Percentiles rank a stretch among this genome's conserved stretches.
These are phyloP conservation scores for Conticribra guillardii DNA, from an alignment of 108 stramenopile species.

Conservation along the genomic window DNA sequence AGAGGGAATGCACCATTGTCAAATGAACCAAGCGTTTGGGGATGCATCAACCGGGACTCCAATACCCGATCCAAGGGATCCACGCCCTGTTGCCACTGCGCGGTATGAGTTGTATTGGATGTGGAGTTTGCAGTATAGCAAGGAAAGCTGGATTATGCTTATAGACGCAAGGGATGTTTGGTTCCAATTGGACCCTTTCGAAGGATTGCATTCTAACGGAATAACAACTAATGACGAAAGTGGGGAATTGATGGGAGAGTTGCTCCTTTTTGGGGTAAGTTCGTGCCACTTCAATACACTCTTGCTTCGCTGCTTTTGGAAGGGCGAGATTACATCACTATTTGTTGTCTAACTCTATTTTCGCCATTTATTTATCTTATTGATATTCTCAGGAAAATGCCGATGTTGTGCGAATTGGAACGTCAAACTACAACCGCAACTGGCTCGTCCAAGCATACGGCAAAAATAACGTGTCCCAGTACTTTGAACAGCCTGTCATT, in stretches of 20 bases:
- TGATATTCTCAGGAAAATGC: constrained; percentile 61
- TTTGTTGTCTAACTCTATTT: no score
- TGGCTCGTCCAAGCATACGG: constrained; percentile 71
- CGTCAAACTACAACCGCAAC: constrained; percentile 64
- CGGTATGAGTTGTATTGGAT: constrained; percentile 92
- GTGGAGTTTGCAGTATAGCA: constrained; percentile 71
- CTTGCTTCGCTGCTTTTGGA: no score
- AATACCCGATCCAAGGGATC: constrained; percentile 66
- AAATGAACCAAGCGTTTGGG: constrained; percentile 61
- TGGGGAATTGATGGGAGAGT: constrained; percentile 52
- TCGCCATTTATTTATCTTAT: constrained; percentile 1
- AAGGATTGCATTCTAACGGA: constrained; percentile 17
- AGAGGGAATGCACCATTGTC: constrained; percentile 31
- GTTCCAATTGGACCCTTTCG: constrained; percentile 81
- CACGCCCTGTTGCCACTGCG: constrained; percentile 80
- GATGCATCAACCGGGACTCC: constrained; percentile 22
- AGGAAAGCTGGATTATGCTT: constrained; percentile 78
- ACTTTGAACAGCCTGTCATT: constrained; percentile 73
- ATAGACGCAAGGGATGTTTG: constrained; percentile 83
- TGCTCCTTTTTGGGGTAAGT: constrained; percentile 74
- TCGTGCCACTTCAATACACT: no score
- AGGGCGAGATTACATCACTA: no score
- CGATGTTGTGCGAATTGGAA: constrained; percentile 71
- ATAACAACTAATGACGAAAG: neutral
- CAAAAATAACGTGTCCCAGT: constrained; percentile 36